Percentiles rank a stretch among this genome's conserved stretches.
Evolutionary conservation across 306 rosid species (phyloP).

Genomic region (Begonia masoniana): DNA sequence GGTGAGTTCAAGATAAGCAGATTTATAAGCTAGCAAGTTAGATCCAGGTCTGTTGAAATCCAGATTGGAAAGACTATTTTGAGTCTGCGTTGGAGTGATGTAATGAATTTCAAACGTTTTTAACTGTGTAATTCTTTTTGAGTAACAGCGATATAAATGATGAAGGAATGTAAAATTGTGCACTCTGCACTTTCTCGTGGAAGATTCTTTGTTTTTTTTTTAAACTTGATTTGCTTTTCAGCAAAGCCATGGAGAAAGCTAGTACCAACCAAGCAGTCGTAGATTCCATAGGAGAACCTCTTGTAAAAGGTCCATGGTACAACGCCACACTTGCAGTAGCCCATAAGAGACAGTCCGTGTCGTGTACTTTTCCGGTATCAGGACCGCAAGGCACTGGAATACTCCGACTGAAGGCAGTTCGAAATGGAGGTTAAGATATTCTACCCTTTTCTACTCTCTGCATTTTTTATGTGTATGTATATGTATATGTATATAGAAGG

Average conservation of each 20-base stretch:
- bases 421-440: constrained; percentile 56
- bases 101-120: too few species aligned
- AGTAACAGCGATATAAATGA: too few species aligned
- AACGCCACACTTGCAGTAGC: constrained; percentile 92
- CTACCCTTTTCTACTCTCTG: background rate
- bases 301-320: constrained; percentile 88
- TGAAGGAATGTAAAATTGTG: too few species aligned
- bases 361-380: constrained; percentile 80
- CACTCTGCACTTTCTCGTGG: too few species aligned
- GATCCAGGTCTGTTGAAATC: too few species aligned
- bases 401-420: constrained; percentile 78
- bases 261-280: constrained; percentile 39
- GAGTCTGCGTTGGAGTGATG: too few species aligned
- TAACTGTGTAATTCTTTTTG: too few species aligned
- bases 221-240: constrained; percentile 17
- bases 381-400: constrained; percentile 80
- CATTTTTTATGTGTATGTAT: too few species aligned
- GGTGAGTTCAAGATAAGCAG: too few species aligned
- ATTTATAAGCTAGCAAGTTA: too few species aligned
- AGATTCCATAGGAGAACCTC: constrained; percentile 87
- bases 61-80: too few species aligned
- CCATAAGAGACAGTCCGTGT: constrained; percentile 71
- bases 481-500: too few species aligned
- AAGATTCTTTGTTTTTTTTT: background rate
- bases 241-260: constrained; percentile 83